phyloP scores from a whole-genome alignment of 306 rosid genomes.

The Prinsepia uniflora region DNA sequence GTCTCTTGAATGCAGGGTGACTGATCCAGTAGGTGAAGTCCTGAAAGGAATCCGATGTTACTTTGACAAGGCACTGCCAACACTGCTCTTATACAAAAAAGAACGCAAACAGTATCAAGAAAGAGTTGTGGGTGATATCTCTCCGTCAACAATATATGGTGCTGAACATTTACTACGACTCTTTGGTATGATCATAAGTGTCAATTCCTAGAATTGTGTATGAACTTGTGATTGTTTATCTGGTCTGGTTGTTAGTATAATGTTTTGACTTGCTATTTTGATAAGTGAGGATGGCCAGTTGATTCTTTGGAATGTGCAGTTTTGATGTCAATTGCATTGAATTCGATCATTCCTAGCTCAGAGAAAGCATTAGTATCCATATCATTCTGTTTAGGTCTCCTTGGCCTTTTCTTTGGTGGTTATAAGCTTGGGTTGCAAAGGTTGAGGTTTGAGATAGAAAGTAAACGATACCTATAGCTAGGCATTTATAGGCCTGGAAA shows the following conservation, averaged over 20 bases:
- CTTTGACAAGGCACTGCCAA: conserved; percentile 88
- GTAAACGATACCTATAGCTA: not conserved
- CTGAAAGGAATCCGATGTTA: conserved; percentile 86
- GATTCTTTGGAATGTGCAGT: not conserved
- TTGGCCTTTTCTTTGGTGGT: not conserved
- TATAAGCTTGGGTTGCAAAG: not conserved
- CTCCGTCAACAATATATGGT: conserved; percentile 85
- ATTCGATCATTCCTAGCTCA: not conserved
- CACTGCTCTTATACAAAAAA: conserved; percentile 80
- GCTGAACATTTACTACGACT: conserved; percentile 95
- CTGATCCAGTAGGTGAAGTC: conserved; percentile 74
- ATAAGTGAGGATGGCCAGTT: not conserved
- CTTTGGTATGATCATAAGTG: conserved; percentile 60
- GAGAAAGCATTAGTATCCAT: not conserved
- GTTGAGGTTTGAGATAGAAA: not conserved
- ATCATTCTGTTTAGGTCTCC: not conserved
- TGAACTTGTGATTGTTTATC: conserved; percentile 16
- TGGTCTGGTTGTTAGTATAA: not conserved
- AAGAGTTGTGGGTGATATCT: conserved; percentile 45
- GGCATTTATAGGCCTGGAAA: not conserved
- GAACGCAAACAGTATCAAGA: conserved; percentile 86
- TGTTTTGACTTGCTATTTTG: not conserved
- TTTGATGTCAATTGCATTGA: not conserved
- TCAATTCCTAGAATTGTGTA: conserved; percentile 14
- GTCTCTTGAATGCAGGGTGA: conserved; percentile 46